Evolutionary conservation across 2,329 filamentous ascomycete genomes (phyloP).

Genomic region (Thermothelomyces thermophilus): DNA sequence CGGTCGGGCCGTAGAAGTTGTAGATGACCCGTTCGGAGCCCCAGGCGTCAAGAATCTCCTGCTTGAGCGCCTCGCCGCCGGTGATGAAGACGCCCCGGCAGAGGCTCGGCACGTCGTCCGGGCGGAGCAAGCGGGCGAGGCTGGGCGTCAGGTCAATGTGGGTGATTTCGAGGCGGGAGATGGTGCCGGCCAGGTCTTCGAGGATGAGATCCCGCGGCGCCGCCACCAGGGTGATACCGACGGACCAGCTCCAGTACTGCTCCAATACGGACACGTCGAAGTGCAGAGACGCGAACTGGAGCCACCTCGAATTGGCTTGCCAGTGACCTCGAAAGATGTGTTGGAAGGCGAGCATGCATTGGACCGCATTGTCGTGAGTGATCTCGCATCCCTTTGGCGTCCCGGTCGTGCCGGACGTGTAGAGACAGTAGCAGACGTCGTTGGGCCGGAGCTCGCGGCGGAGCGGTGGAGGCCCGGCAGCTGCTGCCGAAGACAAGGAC

Average conservation of each 20-base stretch:
- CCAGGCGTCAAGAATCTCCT: conserved; percentile 85
- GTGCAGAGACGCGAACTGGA: conserved; percentile 91
- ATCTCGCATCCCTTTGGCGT: conserved; percentile 83
- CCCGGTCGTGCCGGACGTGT: conserved; percentile 82
- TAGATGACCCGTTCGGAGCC: conserved; percentile 74
- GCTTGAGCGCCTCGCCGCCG: conserved; percentile 79
- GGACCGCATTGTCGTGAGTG: conserved; percentile 81
- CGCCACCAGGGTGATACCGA: conserved; percentile 76
- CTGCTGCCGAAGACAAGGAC: conserved; percentile 25
- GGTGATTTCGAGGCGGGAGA: conserved; percentile 67
- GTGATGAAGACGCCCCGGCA: conserved; percentile 87
- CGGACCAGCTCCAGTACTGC: conserved; percentile 93
- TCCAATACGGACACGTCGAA: conserved; percentile 92
- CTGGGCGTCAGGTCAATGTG: conserved; percentile 91
- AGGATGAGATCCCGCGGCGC: conserved; percentile 80
- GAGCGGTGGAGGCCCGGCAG: conserved; percentile 27
- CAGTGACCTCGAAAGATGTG: conserved; percentile 70
- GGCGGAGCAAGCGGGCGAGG: conserved; percentile 69
- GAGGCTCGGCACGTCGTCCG: conserved; percentile 72
- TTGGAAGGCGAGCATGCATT: conserved; percentile 83
- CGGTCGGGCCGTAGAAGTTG: conserved; percentile 88
- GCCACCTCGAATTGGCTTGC: conserved; percentile 67
- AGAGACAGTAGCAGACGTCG: conserved; percentile 73
- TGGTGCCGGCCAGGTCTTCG: conserved; percentile 69
- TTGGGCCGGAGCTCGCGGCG: conserved; percentile 36